These are phyloP conservation scores for Lathyrus aphaca DNA, from an alignment of 306 rosid genomes.

Conservation along the genomic window DNA sequence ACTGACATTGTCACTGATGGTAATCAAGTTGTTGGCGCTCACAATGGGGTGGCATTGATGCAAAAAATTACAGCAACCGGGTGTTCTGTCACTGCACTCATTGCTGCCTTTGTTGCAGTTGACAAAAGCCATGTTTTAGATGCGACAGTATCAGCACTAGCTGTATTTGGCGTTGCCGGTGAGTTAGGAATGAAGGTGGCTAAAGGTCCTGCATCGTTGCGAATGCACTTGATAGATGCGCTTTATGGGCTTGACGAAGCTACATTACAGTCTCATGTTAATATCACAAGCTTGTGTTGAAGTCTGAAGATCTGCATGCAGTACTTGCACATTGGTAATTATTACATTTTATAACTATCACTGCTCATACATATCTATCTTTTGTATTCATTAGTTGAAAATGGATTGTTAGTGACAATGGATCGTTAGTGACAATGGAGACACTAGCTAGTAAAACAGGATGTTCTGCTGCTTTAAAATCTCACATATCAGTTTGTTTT, in stretches of 20 bases:
- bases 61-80: slow-evolving; percentile 89
- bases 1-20: slow-evolving; percentile 84
- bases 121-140: slow-evolving; percentile 68
- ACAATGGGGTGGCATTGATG: slow-evolving; percentile 89
- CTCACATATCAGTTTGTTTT: neutral
- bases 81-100: slow-evolving; percentile 84
- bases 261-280: slow-evolving; percentile 63
- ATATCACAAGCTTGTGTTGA: slow-evolving; percentile 54
- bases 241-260: slow-evolving; percentile 80
- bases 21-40: slow-evolving; percentile 71
- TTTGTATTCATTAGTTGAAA: slow-evolving; percentile 17
- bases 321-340: slow-evolving; percentile 35
- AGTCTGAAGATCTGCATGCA: slow-evolving; percentile 25
- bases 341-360: neutral
- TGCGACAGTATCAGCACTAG: slow-evolving; percentile 65
- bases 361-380: slow-evolving; percentile 8
- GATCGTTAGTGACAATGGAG: slow-evolving; percentile 5
- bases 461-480: slow-evolving; percentile 16
- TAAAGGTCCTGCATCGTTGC: slow-evolving; percentile 80
- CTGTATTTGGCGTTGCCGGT: slow-evolving; percentile 75
- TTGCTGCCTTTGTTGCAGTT: slow-evolving; percentile 86
- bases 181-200: slow-evolving; percentile 84
- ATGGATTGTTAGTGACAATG: slow-evolving; percentile 8
- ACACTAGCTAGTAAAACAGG: neutral
- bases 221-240: slow-evolving; percentile 84